These are phyloP conservation scores for Xylaria venustula DNA, from an alignment of 495 filamentous ascomycete species.

Conservation along the genomic window DNA sequence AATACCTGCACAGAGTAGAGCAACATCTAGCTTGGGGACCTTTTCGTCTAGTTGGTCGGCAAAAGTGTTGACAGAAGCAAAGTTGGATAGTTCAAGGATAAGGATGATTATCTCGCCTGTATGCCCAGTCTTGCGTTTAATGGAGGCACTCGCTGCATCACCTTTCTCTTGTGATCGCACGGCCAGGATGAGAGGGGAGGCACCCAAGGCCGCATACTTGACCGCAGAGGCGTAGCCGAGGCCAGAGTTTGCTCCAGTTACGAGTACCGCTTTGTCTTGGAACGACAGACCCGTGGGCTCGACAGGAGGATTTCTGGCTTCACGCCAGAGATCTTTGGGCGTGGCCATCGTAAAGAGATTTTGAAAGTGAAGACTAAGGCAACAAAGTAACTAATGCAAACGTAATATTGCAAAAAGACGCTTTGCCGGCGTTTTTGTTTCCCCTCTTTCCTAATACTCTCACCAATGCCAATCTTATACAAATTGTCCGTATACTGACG, in stretches of 20 bases:
- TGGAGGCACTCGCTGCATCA: constrained; percentile 33
- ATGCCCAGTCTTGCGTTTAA: constrained; percentile 14
- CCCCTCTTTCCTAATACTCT: too few species aligned
- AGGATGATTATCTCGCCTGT: constrained; percentile 3
- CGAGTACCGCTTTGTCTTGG: constrained; percentile 42
- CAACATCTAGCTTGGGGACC: constrained; percentile 21
- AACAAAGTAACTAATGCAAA: neutral
- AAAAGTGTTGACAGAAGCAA: constrained; percentile 15
- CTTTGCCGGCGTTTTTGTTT: neutral
- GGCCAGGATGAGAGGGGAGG: constrained; percentile 44
- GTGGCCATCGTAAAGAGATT: constrained; percentile 2
- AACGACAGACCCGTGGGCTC: constrained; percentile 13
- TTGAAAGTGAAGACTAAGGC: neutral
- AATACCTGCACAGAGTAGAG: constrained; percentile 27
- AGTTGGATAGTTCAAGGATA: constrained; percentile 15
- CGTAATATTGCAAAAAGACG: neutral
- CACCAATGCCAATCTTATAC: too few species aligned
- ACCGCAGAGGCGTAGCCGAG: constrained; percentile 44
- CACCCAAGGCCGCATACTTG: constrained; percentile 39
- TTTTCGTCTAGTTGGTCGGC: constrained; percentile 13
- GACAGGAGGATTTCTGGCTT: constrained; percentile 1
- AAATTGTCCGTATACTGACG: too few species aligned
- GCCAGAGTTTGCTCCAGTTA: constrained; percentile 53
- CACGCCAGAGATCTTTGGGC: neutral
- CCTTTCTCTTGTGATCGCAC: constrained; percentile 43